Evolutionary conservation across 106 monocot genomes (phyloP), one percentile per base, ranked within the genome.

Genomic region (Hemerocallis citrina): DNA sequence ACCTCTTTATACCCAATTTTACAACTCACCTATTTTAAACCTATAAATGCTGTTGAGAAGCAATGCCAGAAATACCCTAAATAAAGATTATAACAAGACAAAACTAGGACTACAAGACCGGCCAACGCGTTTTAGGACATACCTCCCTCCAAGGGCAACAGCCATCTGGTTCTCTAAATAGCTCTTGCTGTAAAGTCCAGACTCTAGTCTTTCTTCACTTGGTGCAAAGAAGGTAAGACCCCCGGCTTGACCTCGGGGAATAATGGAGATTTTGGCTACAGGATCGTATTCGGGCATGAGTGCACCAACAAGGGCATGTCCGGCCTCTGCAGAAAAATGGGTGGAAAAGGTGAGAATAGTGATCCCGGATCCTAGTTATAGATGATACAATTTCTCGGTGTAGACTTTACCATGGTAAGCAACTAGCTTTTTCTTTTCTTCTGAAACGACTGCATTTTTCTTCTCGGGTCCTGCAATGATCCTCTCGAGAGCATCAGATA

Each of bases 381-480:
- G n/a, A n/a, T n/a, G n/a, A n/a, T n/a, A n/a, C 33, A 52, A 7
- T 40, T 48, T 22, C 17, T 41, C 0, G 3, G 1, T n/a, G 38
- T 17, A 20, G 3, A 34, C 33, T 16, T 12, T 24, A n/a, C 95
- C 95, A 70, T 98, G 96, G 67, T 98, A 98, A 60, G 96, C 96
- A 15, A 98, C 96, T 17, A 98, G 72, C 62, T 71, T 91, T 74
- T 80, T 91, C 84, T 91, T 98, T 38, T 91, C 96, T 2, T 98
- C 96, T 13, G 96, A 91, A 6, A 98, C 96, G 34, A 98, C 96
- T 5, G 96, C 96, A 70, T 91, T 98, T 69, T 98, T 98, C 81
- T 98, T 98, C 84, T 98, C 96, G 1, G 96, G 96, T n/a, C 96
- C 96, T 23, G 96, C 96, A 67, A 98, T 98, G 59, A 98, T 88